phyloP scores from a whole-genome alignment of 352 stramenopile genomes.

The Peronospora belbahrii region DNA sequence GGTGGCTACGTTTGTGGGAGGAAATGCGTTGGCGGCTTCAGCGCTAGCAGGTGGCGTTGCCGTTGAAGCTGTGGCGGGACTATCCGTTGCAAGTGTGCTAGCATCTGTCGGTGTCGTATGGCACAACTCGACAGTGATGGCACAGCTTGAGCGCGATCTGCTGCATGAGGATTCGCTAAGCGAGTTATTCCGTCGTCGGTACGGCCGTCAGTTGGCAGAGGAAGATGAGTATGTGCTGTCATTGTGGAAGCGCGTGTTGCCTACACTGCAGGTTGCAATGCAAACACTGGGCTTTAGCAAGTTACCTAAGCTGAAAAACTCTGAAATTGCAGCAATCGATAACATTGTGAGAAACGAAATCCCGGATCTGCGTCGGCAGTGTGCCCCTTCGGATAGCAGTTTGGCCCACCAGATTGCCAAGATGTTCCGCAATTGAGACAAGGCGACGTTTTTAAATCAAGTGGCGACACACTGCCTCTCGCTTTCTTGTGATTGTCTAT shows the following conservation, averaged over 20 bases:
- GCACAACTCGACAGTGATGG: constrained; percentile 84
- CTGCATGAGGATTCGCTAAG: constrained; percentile 82
- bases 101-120: constrained; percentile 82
- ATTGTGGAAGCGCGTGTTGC: constrained; percentile 89
- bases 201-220: constrained; percentile 92
- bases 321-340: constrained; percentile 83
- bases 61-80: constrained; percentile 72
- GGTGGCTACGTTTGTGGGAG: constrained; percentile 50
- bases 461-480: constrained; percentile 6
- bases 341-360: constrained; percentile 87
- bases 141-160: constrained; percentile 83
- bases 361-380: constrained; percentile 81
- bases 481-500: constrained; percentile 15
- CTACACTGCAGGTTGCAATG: constrained; percentile 75
- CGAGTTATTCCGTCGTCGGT: constrained; percentile 89
- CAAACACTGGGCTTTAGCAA: constrained; percentile 78
- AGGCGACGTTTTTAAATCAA: constrained; percentile 4
- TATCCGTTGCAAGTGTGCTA: constrained; percentile 73
- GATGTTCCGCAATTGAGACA: constrained; percentile 58
- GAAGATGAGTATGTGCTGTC: constrained; percentile 95
- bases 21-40: constrained; percentile 66
- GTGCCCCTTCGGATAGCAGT: constrained; percentile 67
- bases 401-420: constrained; percentile 82
- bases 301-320: constrained; percentile 79
- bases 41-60: constrained; percentile 72